Percentiles rank a stretch among this genome's conserved stretches.
Conservation (phyloP, 2,329 filamentous ascomycete genomes). For the Beauveria pseudobassiana region DNA sequence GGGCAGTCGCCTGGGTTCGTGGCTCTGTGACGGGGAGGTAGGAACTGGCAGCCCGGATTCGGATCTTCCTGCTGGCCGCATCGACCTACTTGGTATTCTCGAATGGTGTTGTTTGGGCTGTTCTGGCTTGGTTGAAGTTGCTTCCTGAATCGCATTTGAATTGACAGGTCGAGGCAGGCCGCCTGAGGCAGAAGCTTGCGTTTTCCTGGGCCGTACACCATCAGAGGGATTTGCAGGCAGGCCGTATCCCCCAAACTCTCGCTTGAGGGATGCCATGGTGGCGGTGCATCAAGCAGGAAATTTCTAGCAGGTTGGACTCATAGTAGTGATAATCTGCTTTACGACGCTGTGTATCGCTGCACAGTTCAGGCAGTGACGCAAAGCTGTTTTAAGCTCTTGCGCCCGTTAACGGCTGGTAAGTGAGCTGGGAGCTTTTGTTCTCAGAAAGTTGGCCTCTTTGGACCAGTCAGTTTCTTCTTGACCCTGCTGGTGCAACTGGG, state of each 20-base stretch:
- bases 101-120: not conserved
- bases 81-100: slow-evolving; percentile 2
- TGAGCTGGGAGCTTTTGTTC: not conserved
- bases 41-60: not conserved
- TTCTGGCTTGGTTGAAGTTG: not conserved
- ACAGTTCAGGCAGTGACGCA: not conserved
- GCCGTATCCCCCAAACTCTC: slow-evolving; percentile 11
- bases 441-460: not conserved
- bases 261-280: slow-evolving; percentile 11
- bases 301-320: slow-evolving; percentile 2
- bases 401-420: not conserved
- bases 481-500: not conserved
- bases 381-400: not conserved
- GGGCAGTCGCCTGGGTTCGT: slow-evolving; percentile 37
- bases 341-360: not conserved
- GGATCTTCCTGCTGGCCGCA: not conserved
- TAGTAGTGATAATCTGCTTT: not conserved
- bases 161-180: not conserved
- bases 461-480: not conserved
- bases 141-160: not conserved
- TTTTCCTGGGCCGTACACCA: slow-evolving; percentile 2
- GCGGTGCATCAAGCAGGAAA: not conserved
- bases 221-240: slow-evolving; percentile 9
- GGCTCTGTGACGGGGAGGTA: slow-evolving; percentile 17
- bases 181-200: not conserved